Percentiles rank a stretch among this genome's conserved stretches.
Evolutionary conservation across 352 stramenopile species (phyloP).

Genomic region (Lagenidium giganteum): DNA sequence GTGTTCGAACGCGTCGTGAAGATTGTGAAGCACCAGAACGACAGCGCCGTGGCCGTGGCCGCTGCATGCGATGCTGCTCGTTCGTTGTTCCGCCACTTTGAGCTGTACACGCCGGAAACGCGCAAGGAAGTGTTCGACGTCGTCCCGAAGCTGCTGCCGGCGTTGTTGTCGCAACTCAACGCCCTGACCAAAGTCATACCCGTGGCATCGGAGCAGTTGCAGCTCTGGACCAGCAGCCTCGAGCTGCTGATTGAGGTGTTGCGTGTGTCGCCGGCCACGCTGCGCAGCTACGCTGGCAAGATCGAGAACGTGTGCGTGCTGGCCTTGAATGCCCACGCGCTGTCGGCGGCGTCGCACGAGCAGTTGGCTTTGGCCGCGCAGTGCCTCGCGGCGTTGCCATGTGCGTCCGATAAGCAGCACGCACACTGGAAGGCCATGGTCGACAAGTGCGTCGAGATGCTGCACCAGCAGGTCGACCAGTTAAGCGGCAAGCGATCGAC

Average conservation of each 20-base stretch:
- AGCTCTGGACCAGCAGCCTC: conserved; percentile 27
- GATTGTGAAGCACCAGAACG: conserved; percentile 55
- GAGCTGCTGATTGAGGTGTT: conserved; percentile 42
- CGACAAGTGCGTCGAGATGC: conserved; percentile 50
- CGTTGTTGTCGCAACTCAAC: conserved; percentile 35
- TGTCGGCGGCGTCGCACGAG: conserved; percentile 14
- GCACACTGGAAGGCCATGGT: conserved; percentile 61
- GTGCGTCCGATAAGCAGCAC: conserved; percentile 58
- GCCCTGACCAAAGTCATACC: conserved; percentile 22
- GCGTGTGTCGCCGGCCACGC: conserved; percentile 40
- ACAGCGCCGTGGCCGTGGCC: conserved; percentile 21
- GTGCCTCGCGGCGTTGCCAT: conserved; percentile 48
- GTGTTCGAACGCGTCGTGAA: conserved; percentile 65
- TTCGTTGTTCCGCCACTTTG: conserved; percentile 38
- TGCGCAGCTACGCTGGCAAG: conserved; percentile 55
- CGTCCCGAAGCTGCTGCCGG: conserved; percentile 53
- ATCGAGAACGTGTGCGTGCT: conserved; percentile 47
- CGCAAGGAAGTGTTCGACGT: conserved; percentile 56
- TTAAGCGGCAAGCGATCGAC: conserved; percentile 47
- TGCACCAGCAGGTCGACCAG: conserved; percentile 61
- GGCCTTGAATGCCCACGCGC: conserved; percentile 23
- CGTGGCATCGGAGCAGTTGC: conserved; percentile 17
- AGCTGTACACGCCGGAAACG: conserved; percentile 47
- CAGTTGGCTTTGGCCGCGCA: conserved; percentile 16
- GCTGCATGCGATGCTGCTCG: conserved; percentile 38